Evolutionary conservation across 495 filamentous ascomycete species (phyloP).

Genomic region (Penicillium canariense): DNA sequence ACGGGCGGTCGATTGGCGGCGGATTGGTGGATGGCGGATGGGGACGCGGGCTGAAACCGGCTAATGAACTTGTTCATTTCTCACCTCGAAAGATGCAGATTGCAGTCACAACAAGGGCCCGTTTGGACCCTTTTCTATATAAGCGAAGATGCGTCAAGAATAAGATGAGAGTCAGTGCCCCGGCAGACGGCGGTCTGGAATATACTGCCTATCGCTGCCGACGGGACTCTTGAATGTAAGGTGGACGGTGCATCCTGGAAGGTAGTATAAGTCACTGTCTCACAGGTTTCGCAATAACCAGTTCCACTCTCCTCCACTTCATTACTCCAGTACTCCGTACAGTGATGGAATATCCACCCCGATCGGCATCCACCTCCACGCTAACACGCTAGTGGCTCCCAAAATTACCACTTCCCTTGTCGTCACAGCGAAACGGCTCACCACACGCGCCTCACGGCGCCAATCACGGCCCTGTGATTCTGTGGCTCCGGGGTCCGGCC

Average conservation of each 20-base stretch:
- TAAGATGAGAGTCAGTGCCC: neutral
- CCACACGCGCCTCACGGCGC: constrained; percentile 9
- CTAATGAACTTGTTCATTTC: constrained; percentile 6
- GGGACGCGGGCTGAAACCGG: constrained; percentile 15
- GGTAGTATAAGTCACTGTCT: neutral
- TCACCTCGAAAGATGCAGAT: neutral
- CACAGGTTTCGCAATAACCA: neutral
- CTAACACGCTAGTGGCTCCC: constrained; percentile 17
- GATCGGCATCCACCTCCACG: constrained; percentile 9
- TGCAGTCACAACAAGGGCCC: neutral
- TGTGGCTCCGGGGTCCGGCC: constrained; percentile 1
- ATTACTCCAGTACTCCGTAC: neutral
- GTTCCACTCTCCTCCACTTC: neutral
- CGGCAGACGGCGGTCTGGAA: neutral
- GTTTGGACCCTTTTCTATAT: neutral
- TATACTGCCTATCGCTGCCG: neutral
- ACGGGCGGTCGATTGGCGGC: constrained; percentile 26
- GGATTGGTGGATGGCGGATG: constrained; percentile 12
- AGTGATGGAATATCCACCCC: neutral
- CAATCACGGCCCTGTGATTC: constrained; percentile 5
- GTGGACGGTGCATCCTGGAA: neutral
- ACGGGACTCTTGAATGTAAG: neutral
- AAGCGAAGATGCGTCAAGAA: neutral
- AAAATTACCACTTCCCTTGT: constrained; percentile 14
- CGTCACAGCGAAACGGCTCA: constrained; percentile 15